These are phyloP conservation scores for Chrysoporthe deuterocubensis DNA, from an alignment of 2,329 filamentous ascomycete species.

Conservation along the genomic window DNA sequence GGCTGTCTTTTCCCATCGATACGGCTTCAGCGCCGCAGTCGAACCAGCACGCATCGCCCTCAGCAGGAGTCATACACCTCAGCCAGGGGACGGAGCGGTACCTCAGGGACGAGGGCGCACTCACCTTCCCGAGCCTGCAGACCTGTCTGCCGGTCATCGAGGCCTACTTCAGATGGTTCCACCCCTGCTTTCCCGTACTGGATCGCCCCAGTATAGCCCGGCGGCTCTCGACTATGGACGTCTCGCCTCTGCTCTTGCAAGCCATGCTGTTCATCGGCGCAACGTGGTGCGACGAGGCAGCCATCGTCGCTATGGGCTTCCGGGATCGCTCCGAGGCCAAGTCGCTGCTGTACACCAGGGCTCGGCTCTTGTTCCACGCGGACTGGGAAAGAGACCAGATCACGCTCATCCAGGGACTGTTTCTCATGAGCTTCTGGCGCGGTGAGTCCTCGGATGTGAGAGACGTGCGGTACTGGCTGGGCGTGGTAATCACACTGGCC, in stretches of 20 bases:
- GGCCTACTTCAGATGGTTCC: slow-evolving; percentile 31
- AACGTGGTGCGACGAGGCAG: slow-evolving; percentile 22
- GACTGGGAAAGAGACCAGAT: slow-evolving; percentile 27
- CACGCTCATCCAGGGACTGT: slow-evolving; percentile 26
- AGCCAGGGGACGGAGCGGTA: slow-evolving; percentile 31
- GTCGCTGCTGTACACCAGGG: slow-evolving; percentile 26
- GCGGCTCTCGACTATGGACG: slow-evolving; percentile 21
- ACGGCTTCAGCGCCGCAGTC: slow-evolving; percentile 24
- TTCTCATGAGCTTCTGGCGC: slow-evolving; percentile 28
- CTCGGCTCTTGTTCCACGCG: slow-evolving; percentile 25
- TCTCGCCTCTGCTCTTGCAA: slow-evolving; percentile 24
- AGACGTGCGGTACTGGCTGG: slow-evolving; percentile 28
- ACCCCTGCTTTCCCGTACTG: slow-evolving; percentile 26
- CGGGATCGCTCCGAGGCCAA: slow-evolving; percentile 27
- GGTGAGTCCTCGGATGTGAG: slow-evolving; percentile 25
- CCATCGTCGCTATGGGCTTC: slow-evolving; percentile 25
- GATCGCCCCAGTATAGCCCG: slow-evolving; percentile 20
- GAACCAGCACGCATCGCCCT: slow-evolving; percentile 19
- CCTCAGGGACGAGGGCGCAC: slow-evolving; percentile 31
- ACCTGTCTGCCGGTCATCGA: slow-evolving; percentile 32
- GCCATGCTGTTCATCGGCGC: slow-evolving; percentile 28
- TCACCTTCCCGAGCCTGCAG: slow-evolving; percentile 30
- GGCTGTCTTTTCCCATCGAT: slow-evolving; percentile 30
- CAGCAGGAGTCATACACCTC: slow-evolving; percentile 24
- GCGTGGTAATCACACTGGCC: slow-evolving; percentile 24